These are phyloP conservation scores for Dorcoceras hygrometricum DNA, from an alignment of 257 asterid species.

Conservation along the genomic window DNA sequence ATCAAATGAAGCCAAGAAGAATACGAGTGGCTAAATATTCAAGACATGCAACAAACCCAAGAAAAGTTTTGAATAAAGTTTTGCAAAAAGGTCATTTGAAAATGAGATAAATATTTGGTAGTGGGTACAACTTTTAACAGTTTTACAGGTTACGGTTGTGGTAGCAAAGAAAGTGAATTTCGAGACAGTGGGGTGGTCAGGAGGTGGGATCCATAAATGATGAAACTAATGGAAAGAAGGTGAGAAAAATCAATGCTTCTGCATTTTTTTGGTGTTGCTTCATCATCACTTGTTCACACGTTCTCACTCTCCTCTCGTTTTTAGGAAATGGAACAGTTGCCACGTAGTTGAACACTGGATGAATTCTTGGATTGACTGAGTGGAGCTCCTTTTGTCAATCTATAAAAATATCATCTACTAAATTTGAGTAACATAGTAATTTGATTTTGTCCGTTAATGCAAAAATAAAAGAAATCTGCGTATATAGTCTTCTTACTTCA, in stretches of 20 bases:
- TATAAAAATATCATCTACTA: too few relatives aligned
- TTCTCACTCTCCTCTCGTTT: neutral
- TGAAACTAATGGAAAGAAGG: neutral
- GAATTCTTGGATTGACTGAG: too few relatives aligned
- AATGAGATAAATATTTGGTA: neutral
- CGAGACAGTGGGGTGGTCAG: neutral
- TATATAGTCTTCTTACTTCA: too few relatives aligned
- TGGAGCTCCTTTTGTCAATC: too few relatives aligned
- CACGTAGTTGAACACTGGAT: too few relatives aligned
- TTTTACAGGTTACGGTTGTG: neutral
- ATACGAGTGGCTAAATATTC: slow-evolving; percentile 33
- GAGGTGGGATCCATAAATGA: neutral
- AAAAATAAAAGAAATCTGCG: too few relatives aligned
- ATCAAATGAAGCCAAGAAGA: slow-evolving; percentile 38
- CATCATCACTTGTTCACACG: neutral
- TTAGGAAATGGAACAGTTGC: too few relatives aligned
- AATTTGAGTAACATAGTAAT: too few relatives aligned
- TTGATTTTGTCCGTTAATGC: too few relatives aligned
- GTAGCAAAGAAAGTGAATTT: neutral
- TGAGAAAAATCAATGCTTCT: neutral
- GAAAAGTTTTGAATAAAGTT: slow-evolving; percentile 18
- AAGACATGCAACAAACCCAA: slow-evolving; percentile 26
- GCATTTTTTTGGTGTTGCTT: neutral
- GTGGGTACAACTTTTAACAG: neutral
- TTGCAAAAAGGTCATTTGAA: slow-evolving; percentile 21